Evolutionary conservation across 768 basidiomycete genomes (phyloP), one percentile per base, ranked within the genome.

Genomic region (Hygrocybe punicea): DNA sequence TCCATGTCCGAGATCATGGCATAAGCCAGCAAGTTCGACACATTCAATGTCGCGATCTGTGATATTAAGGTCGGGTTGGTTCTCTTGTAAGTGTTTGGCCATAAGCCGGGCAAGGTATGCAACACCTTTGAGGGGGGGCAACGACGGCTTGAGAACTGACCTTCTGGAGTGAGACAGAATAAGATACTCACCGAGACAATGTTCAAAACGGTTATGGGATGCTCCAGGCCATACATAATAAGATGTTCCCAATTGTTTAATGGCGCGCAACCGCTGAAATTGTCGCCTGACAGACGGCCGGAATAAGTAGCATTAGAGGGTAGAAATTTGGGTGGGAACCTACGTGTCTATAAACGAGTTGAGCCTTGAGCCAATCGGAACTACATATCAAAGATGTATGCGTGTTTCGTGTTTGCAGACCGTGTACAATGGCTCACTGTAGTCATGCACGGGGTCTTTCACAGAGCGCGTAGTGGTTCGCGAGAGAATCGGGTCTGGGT

Each of bases 1-100:
- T 0, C 91, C 91, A 63, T 92, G 91, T 0, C 89, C 91, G 3
- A 93, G 81, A 68, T 93, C 91, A 62, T 93, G 91, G 56, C 90
- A 91, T 2, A 92, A 74, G 0, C 89, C 91, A 0, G 91, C 91
- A 21, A 93, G 74, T 57, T 88, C 85, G 16, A 93, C 85, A 57
- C 91, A 93, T 50, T 78, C 76, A 29, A 92, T 76, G 57, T 93
- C 89, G 17, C 89, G 78, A 44, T 85, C 78, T 0, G 84, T 85
- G 56, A 93, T 90, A 0, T 70, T 72, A 1, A 93, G 78, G 9
- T 81, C 73, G 0, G 82, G 83, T 58, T 93, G 91, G 6, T 68
- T 75, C 13, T 72, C 65, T 56, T 80, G 75, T 2, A 93, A 73
- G 61, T 81, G 83, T 6, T 76, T 71, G 1, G 78, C 82, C 73